These are phyloP conservation scores for Bruguiera gymnorhiza DNA, from an alignment of 345 rosid species.

Conservation along the genomic window DNA sequence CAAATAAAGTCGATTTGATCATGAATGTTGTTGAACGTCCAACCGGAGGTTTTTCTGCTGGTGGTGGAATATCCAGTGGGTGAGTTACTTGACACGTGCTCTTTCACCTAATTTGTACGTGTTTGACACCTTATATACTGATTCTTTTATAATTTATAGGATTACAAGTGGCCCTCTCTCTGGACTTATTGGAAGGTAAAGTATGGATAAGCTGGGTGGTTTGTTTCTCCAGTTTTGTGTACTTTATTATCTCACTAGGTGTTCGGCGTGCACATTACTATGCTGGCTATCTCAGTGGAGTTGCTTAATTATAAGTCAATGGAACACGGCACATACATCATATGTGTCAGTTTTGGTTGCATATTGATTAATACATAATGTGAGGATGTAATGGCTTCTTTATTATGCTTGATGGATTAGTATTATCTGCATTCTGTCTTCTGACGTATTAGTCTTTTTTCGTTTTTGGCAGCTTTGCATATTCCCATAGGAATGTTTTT, in stretches of 20 bases:
- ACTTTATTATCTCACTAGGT: too few species aligned
- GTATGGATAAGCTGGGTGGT: conserved; percentile 7
- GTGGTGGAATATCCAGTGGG: conserved; percentile 97
- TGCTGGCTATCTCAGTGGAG: too few species aligned
- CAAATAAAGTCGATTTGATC: conserved; percentile 82
- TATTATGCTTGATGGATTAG: too few species aligned
- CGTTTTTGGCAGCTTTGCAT: conserved; percentile 70
- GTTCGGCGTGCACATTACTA: too few species aligned
- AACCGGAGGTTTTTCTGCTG: conserved; percentile 94
- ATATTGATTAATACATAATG: too few species aligned
- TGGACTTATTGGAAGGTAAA: conserved; percentile 90
- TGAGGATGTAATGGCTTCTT: too few species aligned
- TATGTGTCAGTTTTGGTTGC: too few species aligned
- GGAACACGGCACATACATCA: too few species aligned
- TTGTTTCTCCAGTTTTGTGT: conserved; percentile 1
- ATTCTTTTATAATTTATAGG: conserved; percentile 40
- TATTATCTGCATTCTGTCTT: too few species aligned
- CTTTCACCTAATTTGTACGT: conserved; percentile 1
- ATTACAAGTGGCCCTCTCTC: conserved; percentile 91
- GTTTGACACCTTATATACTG: conserved; percentile 8
- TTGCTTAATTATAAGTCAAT: too few species aligned
- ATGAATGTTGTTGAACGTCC: conserved; percentile 96
- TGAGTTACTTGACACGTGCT: conserved; percentile 31
- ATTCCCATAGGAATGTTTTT: conserved; percentile 88
- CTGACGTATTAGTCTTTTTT: not conserved